These are phyloP conservation scores for Hymenoscyphus repandus DNA, from an alignment of 2,329 filamentous ascomycete genomes.

Conservation along the genomic window DNA sequence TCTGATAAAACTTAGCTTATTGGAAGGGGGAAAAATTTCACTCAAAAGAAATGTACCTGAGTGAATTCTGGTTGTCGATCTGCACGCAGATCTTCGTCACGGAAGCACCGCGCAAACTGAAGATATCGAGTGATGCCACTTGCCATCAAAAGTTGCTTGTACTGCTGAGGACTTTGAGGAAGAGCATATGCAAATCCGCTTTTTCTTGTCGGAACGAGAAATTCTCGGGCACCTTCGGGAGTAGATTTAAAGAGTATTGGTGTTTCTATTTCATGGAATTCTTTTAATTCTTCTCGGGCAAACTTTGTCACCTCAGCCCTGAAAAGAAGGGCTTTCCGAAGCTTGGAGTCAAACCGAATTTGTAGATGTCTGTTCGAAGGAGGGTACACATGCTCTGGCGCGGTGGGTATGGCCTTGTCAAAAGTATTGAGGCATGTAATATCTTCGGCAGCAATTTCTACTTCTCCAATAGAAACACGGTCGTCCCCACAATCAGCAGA, in stretches of 20 bases:
- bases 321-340: slow-evolving; percentile 65
- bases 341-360: slow-evolving; percentile 64
- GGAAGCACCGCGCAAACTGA: slow-evolving; percentile 91
- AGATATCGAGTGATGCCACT: slow-evolving; percentile 78
- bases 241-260: slow-evolving; percentile 96
- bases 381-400: slow-evolving; percentile 64
- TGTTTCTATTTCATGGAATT: slow-evolving; percentile 67
- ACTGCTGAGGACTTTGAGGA: slow-evolving; percentile 95
- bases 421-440: slow-evolving; percentile 69
- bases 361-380: slow-evolving; percentile 77
- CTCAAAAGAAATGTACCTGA: slow-evolving; percentile 49
- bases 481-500: not conserved
- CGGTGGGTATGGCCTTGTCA: slow-evolving; percentile 70
- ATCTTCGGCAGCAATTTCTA: slow-evolving; percentile 57
- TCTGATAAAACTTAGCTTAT: slow-evolving; percentile 39
- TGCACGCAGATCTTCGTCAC: slow-evolving; percentile 87
- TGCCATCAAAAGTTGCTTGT: slow-evolving; percentile 97
- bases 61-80: slow-evolving; percentile 97
- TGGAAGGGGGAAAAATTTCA: not conserved
- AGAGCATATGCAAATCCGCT: slow-evolving; percentile 79
- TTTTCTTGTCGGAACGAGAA: slow-evolving; percentile 80
- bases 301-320: slow-evolving; percentile 54
- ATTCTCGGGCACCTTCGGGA: slow-evolving; percentile 90
- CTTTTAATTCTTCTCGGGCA: slow-evolving; percentile 37
- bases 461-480: not conserved